Evolutionary conservation across 441 rosid species (phyloP).

Genomic region (Capsella rubella): DNA sequence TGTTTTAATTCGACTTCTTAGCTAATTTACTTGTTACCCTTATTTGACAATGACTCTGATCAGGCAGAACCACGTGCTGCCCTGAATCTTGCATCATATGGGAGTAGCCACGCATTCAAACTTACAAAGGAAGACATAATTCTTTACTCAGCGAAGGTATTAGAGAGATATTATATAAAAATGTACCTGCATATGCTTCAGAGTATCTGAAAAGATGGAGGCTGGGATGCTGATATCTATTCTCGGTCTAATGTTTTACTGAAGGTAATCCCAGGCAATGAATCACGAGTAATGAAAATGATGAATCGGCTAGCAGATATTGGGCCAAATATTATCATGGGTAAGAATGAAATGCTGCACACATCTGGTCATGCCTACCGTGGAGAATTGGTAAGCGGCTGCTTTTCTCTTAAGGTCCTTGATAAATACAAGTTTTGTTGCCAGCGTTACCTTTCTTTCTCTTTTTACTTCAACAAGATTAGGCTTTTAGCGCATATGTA

Average conservation of each 20-base stretch:
- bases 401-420: slow-evolving; percentile 13
- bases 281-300: slow-evolving; percentile 97
- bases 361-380: slow-evolving; percentile 98
- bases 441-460: slow-evolving; percentile 1
- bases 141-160: slow-evolving; percentile 95
- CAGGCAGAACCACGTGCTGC: slow-evolving; percentile 99
- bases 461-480: slow-evolving; percentile 5
- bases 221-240: slow-evolving; percentile 23
- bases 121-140: slow-evolving; percentile 83
- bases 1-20: slow-evolving; percentile 1
- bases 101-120: slow-evolving; percentile 88
- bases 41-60: slow-evolving; percentile 45
- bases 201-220: slow-evolving; percentile 8
- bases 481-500: neutral
- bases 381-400: slow-evolving; percentile 77
- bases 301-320: slow-evolving; percentile 91
- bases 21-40: slow-evolving; percentile 35
- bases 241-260: slow-evolving; percentile 26
- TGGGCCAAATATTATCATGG: slow-evolving; percentile 90
- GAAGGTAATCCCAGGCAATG: slow-evolving; percentile 98
- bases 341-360: slow-evolving; percentile 83
- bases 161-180: slow-evolving; percentile 9
- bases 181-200: slow-evolving; percentile 1
- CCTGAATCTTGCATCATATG: slow-evolving; percentile 94
- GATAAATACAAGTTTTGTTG: slow-evolving; percentile 5